Conservation (phyloP, 2,329 filamentous ascomycete genomes). For the Ceratocystis lukuohia region DNA sequence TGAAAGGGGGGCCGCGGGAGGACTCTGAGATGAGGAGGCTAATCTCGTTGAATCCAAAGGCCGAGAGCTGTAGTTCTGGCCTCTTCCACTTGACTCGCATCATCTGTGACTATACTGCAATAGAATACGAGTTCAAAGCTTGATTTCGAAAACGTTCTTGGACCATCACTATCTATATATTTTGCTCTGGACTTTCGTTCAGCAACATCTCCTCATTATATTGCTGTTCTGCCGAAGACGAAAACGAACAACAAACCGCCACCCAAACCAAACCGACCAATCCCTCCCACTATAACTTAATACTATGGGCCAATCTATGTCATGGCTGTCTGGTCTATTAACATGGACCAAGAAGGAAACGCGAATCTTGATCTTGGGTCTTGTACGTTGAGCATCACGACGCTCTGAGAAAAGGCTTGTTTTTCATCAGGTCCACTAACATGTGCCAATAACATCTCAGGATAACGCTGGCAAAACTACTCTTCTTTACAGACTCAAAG, state of each 20-base stretch:
- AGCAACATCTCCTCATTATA: neutral
- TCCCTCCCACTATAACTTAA: conserved; percentile 12
- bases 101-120: neutral
- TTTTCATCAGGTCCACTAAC: conserved; percentile 4
- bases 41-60: conserved; percentile 3
- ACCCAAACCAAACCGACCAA: neutral
- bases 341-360: conserved; percentile 91
- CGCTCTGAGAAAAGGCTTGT: neutral
- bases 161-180: neutral
- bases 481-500: conserved; percentile 88
- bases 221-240: neutral
- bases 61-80: neutral
- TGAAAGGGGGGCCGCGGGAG: conserved; percentile 11
- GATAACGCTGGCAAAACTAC: conserved; percentile 99
- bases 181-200: neutral
- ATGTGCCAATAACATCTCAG: conserved; percentile 33
- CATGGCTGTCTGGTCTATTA: conserved; percentile 58
- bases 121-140: neutral
- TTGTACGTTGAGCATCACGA: conserved; percentile 45
- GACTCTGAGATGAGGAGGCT: conserved; percentile 12
- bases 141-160: neutral
- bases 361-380: conserved; percentile 81
- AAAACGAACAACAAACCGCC: neutral
- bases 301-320: conserved; percentile 49
- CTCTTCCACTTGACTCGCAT: neutral